Percentiles rank a stretch among this genome's conserved stretches.
Conservation (phyloP, 1,139 yeast genomes). For the Kurtzmaniella quercitrusa region DNA sequence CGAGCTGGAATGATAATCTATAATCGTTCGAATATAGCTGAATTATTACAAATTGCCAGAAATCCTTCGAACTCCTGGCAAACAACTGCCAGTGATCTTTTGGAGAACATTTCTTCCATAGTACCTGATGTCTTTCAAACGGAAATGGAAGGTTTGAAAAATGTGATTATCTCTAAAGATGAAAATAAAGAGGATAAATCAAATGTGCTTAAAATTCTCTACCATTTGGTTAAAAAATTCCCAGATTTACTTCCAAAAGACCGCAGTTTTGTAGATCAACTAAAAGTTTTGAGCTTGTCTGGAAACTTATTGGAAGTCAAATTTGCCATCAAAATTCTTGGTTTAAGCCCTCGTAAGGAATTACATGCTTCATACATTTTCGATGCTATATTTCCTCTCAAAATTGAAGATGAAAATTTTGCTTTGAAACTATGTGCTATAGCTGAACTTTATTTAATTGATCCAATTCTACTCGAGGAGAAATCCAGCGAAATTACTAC, state of each 20-base stretch:
- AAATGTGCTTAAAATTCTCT: slow-evolving; percentile 49
- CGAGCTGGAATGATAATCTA: slow-evolving; percentile 59
- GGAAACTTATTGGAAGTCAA: slow-evolving; percentile 65
- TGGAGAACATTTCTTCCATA: slow-evolving; percentile 56
- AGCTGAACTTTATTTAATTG: slow-evolving; percentile 55
- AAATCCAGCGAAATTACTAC: slow-evolving; percentile 57
- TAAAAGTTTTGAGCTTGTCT: slow-evolving; percentile 40
- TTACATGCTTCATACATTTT: slow-evolving; percentile 34
- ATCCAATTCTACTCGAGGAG: slow-evolving; percentile 49
- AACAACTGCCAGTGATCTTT: slow-evolving; percentile 44
- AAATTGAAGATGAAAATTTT: slow-evolving; percentile 31
- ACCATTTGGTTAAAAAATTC: slow-evolving; percentile 50
- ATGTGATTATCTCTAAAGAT: slow-evolving; percentile 13
- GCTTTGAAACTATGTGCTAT: slow-evolving; percentile 58
- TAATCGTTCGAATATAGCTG: slow-evolving; percentile 61
- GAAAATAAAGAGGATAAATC: slow-evolving; percentile 6
- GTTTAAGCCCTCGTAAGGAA: slow-evolving; percentile 41
- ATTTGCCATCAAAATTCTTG: slow-evolving; percentile 60
- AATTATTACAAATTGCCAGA: slow-evolving; percentile 47
- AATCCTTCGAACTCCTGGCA: slow-evolving; percentile 26
- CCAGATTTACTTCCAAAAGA: slow-evolving; percentile 38
- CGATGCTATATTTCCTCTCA: slow-evolving; percentile 48
- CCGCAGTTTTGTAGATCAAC: slow-evolving; percentile 31
- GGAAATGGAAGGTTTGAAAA: slow-evolving; percentile 50
- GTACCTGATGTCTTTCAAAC: slow-evolving; percentile 64